These are phyloP conservation scores for Phytopythium chamaehyphon DNA, from an alignment of 352 stramenopile species.

Conservation along the genomic window DNA sequence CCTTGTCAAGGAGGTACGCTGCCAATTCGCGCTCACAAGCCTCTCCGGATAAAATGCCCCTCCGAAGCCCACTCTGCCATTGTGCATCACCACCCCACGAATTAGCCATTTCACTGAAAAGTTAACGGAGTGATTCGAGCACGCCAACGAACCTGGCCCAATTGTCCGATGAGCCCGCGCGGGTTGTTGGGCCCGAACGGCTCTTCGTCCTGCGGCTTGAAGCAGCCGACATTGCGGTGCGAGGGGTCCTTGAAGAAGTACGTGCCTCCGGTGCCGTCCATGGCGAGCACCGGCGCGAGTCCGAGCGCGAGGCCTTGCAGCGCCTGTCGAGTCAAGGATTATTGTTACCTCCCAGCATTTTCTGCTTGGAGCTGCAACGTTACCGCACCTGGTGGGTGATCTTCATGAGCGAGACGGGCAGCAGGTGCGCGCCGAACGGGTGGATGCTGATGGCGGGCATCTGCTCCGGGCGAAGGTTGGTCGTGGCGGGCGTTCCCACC, in stretches of 20 bases:
- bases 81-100: background rate
- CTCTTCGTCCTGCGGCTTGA: conserved; percentile 99
- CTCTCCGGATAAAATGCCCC: conserved; percentile 94
- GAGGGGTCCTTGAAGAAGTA: conserved; percentile 96
- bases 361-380: no score
- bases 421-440: conserved; percentile 68
- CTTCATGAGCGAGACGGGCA: conserved; percentile 79
- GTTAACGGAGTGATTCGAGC: background rate
- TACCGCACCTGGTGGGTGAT: conserved; percentile 62
- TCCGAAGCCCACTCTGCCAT: conserved; percentile 70
- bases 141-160: conserved; percentile 53
- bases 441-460: conserved; percentile 72
- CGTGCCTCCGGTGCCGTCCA: conserved; percentile 96
- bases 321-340: conserved; percentile 52
- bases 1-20: conserved; percentile 95
- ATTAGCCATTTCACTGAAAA: background rate
- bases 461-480: conserved; percentile 46
- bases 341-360: no score
- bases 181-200: conserved; percentile 98
- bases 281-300: conserved; percentile 88
- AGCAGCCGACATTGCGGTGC: conserved; percentile 94
- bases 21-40: conserved; percentile 96
- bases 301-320: conserved; percentile 89
- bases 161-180: conserved; percentile 84
- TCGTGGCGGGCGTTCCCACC: conserved; percentile 8